phyloP scores from a whole-genome alignment of 257 asterid genomes.

The Plectranthus barbatus region DNA sequence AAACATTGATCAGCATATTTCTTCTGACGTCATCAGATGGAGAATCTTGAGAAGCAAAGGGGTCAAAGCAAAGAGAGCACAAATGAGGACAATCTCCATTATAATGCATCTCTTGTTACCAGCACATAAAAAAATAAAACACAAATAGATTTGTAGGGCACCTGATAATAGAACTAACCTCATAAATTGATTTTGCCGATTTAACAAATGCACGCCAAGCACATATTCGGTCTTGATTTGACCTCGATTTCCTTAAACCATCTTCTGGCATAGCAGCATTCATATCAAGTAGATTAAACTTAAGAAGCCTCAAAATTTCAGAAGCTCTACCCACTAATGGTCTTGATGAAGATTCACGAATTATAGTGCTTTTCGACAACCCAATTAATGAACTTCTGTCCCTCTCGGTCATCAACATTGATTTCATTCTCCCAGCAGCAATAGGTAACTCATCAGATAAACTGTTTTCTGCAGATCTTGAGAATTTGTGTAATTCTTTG shows the following conservation, averaged over 20 bases:
- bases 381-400: constrained; percentile 33
- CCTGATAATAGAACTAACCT: constrained; percentile 41
- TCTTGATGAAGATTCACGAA: constrained; percentile 52
- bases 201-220: constrained; percentile 83
- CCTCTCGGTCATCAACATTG: constrained; percentile 20
- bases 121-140: neutral
- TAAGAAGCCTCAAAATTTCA: constrained; percentile 53
- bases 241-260: constrained; percentile 62
- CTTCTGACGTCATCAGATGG: neutral
- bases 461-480: constrained; percentile 23
- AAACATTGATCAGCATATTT: neutral
- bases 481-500: constrained; percentile 16
- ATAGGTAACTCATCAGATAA: constrained; percentile 21
- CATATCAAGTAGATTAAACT: constrained; percentile 76
- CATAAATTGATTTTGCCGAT: constrained; percentile 63
- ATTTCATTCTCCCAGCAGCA: constrained; percentile 33
- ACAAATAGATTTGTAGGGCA: neutral
- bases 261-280: constrained; percentile 82
- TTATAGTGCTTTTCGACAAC: constrained; percentile 30
- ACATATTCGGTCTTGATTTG: constrained; percentile 45
- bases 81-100: neutral
- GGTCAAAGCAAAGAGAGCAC: neutral
- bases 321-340: constrained; percentile 61
- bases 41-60: neutral
- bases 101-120: neutral